Conservation (phyloP, 2,329 filamentous ascomycete genomes). For the Alternaria triticina region DNA sequence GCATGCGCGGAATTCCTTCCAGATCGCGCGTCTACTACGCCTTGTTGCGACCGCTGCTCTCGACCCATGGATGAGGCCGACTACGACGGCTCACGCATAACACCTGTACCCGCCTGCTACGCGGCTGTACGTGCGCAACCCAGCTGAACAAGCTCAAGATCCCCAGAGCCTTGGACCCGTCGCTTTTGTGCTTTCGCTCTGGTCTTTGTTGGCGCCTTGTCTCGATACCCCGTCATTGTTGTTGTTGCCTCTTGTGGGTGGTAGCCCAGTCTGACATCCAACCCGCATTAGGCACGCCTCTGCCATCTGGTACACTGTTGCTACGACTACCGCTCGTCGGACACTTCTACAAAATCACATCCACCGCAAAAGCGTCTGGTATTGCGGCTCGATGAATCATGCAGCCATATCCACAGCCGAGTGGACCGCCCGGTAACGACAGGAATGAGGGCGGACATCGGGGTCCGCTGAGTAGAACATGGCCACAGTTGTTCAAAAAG, state of each 20-base stretch:
- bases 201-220: not conserved
- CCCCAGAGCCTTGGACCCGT: conserved; percentile 1
- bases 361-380: not conserved
- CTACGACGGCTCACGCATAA: conserved; percentile 15
- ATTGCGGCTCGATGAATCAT: conserved; percentile 18
- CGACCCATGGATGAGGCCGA: conserved; percentile 21
- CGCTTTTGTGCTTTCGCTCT: not conserved
- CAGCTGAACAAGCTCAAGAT: conserved; percentile 18
- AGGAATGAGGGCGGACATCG: conserved; percentile 26
- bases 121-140: conserved; percentile 5
- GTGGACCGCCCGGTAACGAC: conserved; percentile 24
- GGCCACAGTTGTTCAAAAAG: conserved; percentile 42
- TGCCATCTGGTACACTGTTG: not conserved
- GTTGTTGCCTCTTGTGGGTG: conserved; percentile 1
- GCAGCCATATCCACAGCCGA: conserved; percentile 27
- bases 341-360: not conserved
- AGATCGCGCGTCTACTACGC: conserved; percentile 25
- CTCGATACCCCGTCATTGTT: not conserved
- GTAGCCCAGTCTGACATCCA: conserved; percentile 7
- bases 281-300: conserved; percentile 1
- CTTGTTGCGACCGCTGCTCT: conserved; percentile 13
- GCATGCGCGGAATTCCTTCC: conserved; percentile 21
- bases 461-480: conserved; percentile 37
- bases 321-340: not conserved
- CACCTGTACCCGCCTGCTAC: conserved; percentile 17